These are phyloP conservation scores for Zygnema circumcarinatum DNA, from an alignment of 139 green algal genomes.

Conservation along the genomic window DNA sequence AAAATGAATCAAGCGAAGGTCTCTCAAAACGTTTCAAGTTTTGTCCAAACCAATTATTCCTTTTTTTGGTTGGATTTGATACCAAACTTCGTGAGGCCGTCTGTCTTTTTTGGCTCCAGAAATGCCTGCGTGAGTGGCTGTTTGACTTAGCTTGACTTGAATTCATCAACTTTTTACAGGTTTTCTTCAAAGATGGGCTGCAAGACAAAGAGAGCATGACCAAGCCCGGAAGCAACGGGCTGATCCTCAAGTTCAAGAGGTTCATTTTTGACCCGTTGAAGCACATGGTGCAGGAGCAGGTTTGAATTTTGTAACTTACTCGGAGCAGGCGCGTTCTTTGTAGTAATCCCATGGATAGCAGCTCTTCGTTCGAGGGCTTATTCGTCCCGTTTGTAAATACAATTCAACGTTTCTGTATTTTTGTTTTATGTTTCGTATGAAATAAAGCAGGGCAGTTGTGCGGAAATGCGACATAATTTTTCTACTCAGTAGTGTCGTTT, in stretches of 20 bases:
- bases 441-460: too few species aligned
- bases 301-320: neutral
- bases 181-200: neutral
- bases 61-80: neutral
- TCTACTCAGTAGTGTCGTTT: too few species aligned
- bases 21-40: neutral
- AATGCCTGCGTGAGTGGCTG: neutral
- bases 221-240: neutral
- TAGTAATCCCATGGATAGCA: too few species aligned
- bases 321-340: neutral
- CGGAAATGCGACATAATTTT: too few species aligned
- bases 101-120: neutral
- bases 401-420: too few species aligned
- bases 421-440: neutral
- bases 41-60: neutral
- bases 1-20: too few species aligned
- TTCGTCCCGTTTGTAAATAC: too few species aligned
- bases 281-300: constrained; percentile 5
- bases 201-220: neutral
- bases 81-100: neutral
- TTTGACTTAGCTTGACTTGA: neutral
- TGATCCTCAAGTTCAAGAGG: constrained; percentile 23
- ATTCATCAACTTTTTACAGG: neutral
- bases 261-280: constrained; percentile 36
- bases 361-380: too few species aligned